These are phyloP conservation scores for Rhizopogon hawkerae DNA, from an alignment of 1,284 basidiomycete species.

Conservation along the genomic window DNA sequence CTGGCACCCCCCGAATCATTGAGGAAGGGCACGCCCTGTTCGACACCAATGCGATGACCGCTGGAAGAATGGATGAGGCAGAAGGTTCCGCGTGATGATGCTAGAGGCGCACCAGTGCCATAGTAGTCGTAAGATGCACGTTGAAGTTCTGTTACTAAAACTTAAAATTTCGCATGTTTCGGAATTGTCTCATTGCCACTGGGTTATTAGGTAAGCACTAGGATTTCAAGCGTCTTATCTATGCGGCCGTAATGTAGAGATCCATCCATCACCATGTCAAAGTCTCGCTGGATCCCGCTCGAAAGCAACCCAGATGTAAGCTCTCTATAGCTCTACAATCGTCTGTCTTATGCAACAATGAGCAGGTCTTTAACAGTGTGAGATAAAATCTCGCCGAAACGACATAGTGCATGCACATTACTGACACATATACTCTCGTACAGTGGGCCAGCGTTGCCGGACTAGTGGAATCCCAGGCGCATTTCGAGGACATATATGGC, in stretches of 20 bases:
- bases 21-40: too few relatives aligned
- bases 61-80: too few relatives aligned
- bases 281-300: slow-evolving; percentile 58
- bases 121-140: too few relatives aligned
- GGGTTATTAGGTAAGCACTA: background rate
- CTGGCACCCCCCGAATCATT: too few relatives aligned
- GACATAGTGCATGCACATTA: background rate
- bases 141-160: too few relatives aligned
- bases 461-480: slow-evolving; percentile 45
- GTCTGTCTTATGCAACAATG: background rate
- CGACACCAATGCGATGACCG: too few relatives aligned
- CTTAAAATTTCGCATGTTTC: too few relatives aligned
- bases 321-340: slow-evolving; percentile 2
- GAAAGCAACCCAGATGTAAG: slow-evolving; percentile 69
- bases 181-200: too few relatives aligned
- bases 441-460: slow-evolving; percentile 78
- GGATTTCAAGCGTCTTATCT: background rate
- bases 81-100: too few relatives aligned
- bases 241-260: background rate
- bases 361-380: slow-evolving; percentile 47
- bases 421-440: background rate
- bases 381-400: slow-evolving; percentile 12
- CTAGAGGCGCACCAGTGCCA: too few relatives aligned
- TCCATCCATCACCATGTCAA: slow-evolving; percentile 13
- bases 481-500: slow-evolving; percentile 78